These are phyloP conservation scores for Cenchrus americanus DNA, from an alignment of 176 grass and related monocot species.

Conservation along the genomic window DNA sequence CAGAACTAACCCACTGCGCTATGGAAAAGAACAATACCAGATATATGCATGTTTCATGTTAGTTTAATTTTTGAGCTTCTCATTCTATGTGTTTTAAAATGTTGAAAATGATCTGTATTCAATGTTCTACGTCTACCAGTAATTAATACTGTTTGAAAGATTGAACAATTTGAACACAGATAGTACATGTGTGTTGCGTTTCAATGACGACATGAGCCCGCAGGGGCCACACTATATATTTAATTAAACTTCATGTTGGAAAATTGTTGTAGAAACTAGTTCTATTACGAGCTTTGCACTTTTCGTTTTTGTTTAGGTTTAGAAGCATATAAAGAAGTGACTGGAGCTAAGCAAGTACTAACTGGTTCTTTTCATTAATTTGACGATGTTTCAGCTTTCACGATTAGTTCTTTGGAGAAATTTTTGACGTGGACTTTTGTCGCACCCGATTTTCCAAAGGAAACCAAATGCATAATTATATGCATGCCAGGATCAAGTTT, in stretches of 20 bases:
- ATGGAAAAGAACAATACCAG: neutral
- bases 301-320: neutral
- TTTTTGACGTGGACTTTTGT: too few species aligned
- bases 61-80: neutral
- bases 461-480: too few species aligned
- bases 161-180: neutral
- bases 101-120: neutral
- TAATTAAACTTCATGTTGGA: neutral
- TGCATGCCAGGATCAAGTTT: too few species aligned
- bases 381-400: neutral
- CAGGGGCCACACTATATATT: neutral
- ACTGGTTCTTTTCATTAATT: neutral
- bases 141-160: neutral
- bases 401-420: neutral
- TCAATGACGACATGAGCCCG: neutral
- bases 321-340: neutral
- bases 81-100: neutral
- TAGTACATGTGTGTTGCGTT: neutral
- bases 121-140: neutral
- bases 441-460: too few species aligned
- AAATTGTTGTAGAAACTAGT: neutral
- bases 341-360: neutral
- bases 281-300: neutral
- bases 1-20: neutral
- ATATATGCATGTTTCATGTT: neutral